Evolutionary conservation across 2,329 filamentous ascomycete genomes (phyloP), one percentile per base, ranked within the genome.

Genomic region (Pseudophaeomoniella oleicola): DNA sequence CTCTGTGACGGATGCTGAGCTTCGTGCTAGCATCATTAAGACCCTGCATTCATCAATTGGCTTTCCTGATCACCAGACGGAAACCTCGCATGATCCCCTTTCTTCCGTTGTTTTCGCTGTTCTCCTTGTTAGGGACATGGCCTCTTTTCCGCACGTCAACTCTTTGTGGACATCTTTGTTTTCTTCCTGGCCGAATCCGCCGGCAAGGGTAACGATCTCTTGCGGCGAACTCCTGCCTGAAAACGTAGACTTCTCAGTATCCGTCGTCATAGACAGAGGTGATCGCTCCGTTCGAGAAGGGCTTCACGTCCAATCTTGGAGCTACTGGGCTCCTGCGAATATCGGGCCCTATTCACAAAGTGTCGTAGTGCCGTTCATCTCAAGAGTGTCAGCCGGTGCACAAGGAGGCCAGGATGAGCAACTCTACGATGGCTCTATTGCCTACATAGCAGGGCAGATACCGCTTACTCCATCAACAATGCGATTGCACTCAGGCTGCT

Each of bases 301-400:
- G 0, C 69, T 96, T 1, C 90, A 98, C 55, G 87, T 98, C 4
- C 90, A 96, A 58, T 87, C 82, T 3, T 69, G 83, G 29, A 93
- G 85, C 9, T 96, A 96, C 65, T 98, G 90, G 90, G 90, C 90
- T 0, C 90, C 90, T 0, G 88, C 90, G 14, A 96, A 96, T 51
- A 96, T 98, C 37, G 90, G 90, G 0, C 90, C 90, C 0, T 96
- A 96, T 57, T 94, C 87, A 38, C 90, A 98, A 60, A 85, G 86
- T 3, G 75, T 90, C 35, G 66, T 71, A 2, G 59, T 74, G 9
- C 63, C 64, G 9, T 50, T 66, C 5, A 40, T 53, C 5, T 46
- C 49, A 3, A 36, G 53, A 17, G 42, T 50, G 14, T n/a, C n/a
- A n/a, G 50, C 52, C 9, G 37, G 44, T 19, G 36, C 19, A 38